phyloP scores from a whole-genome alignment of 2,329 filamentous ascomycete species.

The Colletotrichum acutatum region DNA sequence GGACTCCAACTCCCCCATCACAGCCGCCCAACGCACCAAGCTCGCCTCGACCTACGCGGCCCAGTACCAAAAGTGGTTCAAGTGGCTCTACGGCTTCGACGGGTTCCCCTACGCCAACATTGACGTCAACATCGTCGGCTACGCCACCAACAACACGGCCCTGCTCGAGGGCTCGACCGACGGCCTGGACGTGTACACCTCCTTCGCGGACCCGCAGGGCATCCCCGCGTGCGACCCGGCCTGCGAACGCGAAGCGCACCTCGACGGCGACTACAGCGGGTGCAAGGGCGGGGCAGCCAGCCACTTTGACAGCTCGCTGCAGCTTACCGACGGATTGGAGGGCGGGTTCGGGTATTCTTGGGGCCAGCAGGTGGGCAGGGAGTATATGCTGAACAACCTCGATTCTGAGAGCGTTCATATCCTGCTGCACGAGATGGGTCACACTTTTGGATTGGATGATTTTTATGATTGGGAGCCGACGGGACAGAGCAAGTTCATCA shows the following conservation, averaged over 20 bases:
- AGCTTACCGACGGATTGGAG: conserved; percentile 56
- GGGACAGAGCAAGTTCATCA: conserved; percentile 54
- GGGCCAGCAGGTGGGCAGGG: conserved; percentile 55
- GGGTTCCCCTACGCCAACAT: conserved; percentile 53
- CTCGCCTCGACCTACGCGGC: conserved; percentile 47
- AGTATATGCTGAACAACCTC: conserved; percentile 54
- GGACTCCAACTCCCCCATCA: conserved; percentile 50
- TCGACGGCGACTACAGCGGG: conserved; percentile 50
- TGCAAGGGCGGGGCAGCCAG: conserved; percentile 49
- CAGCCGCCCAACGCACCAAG: conserved; percentile 50
- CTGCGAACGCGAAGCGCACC: conserved; percentile 56
- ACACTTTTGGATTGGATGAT: conserved; percentile 55
- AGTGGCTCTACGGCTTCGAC: conserved; percentile 55
- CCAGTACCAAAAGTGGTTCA: conserved; percentile 54
- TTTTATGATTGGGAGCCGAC: conserved; percentile 55
- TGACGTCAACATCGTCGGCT: conserved; percentile 54
- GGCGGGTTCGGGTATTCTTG: conserved; percentile 58
- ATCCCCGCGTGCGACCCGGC: conserved; percentile 52
- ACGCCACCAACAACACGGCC: conserved; percentile 50
- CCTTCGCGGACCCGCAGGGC: conserved; percentile 49
- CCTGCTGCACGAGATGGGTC: conserved; percentile 57
- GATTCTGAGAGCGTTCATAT: conserved; percentile 53
- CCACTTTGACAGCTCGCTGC: conserved; percentile 58
- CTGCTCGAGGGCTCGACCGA: conserved; percentile 50
- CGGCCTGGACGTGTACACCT: conserved; percentile 52